Base-by-base conservation (phyloP, 1,284 basidiomycete genomes). In the Austroboletus niveus region DNA sequence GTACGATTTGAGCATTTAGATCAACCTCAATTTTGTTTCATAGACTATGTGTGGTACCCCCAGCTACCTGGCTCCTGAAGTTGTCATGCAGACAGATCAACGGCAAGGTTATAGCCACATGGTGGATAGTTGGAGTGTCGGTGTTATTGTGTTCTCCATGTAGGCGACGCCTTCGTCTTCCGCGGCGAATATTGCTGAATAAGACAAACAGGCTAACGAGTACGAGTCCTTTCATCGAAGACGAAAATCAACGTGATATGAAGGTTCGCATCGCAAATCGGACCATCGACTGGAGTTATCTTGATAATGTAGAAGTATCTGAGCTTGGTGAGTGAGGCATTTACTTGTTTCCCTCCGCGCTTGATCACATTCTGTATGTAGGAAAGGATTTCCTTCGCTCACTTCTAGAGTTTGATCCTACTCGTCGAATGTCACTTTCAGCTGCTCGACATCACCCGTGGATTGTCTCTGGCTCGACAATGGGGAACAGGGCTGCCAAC, bases 81-180 rank as follows among this genome's bases (percentile, higher is more conserved):
- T 98, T 30, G 87, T 96, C n/a, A 77, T 80, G 63, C 87, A 89
- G 59, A 67, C 76, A 5, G 72, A 78, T 41, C 66, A 77, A 32
- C 60, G n/a, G 74, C 80, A 27, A 42, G 92, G 92, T 2, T 97
- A 97, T 64, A 80, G 87, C 61, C 81, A 86, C 52, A 73, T 87
- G 15, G 94, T 96, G 45, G 94, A 98, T 65, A 92, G 89, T 57
- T 98, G 92, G 92, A 94, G 92, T 45, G 81, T 93, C 20, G 94
- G 94, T 7, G 92, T 95, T 15, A 95, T 97, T 49, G 81, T 96
- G 1, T 97, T 85, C 60, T 85, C 87, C 41, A 92, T 92, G 89
- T 91, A 62, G 53, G 82, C 67, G 9, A 30, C 8, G 15, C 31
- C 30, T 20, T 22, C 41, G 8, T 17, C 7, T n/a, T 14, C 5